Percentiles rank a stretch among this genome's conserved stretches.
These are phyloP conservation scores for Dujonia santamariae DNA, from an alignment of 1,139 yeast genomes.

Conservation along the genomic window DNA sequence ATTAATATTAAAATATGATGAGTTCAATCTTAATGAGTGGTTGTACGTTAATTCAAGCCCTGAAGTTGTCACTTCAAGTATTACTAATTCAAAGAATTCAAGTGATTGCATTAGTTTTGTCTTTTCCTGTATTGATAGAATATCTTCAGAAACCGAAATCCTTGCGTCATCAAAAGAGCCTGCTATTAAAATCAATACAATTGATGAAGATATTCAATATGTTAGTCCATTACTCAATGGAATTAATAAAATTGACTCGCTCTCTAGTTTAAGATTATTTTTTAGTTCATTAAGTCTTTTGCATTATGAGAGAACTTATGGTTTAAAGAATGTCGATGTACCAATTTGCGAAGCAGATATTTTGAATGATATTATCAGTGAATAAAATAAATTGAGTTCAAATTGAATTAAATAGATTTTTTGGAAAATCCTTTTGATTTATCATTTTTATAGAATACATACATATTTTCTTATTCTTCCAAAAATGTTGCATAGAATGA, in stretches of 20 bases:
- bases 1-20: slow-evolving; percentile 66
- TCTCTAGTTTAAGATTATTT: slow-evolving; percentile 61
- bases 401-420: neutral
- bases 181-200: slow-evolving; percentile 23
- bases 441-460: neutral
- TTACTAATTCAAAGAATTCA: slow-evolving; percentile 18
- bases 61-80: slow-evolving; percentile 2
- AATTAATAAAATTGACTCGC: slow-evolving; percentile 36
- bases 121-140: slow-evolving; percentile 47
- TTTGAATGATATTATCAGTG: slow-evolving; percentile 39
- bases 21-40: slow-evolving; percentile 83
- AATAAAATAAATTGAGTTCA: neutral
- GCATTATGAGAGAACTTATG: slow-evolving; percentile 71
- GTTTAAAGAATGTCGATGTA: slow-evolving; percentile 48
- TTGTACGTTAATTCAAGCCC: slow-evolving; percentile 58
- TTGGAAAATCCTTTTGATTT: neutral
- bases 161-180: slow-evolving; percentile 31
- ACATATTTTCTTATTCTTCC: neutral
- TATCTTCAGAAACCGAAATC: slow-evolving; percentile 38
- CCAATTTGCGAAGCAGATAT: slow-evolving; percentile 53
- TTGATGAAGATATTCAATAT: slow-evolving; percentile 18
- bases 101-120: no score
- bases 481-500: no score
- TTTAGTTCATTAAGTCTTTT: slow-evolving; percentile 69
- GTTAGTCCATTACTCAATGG: slow-evolving; percentile 49